These are phyloP conservation scores for Nemania sp. DNA, from an alignment of 2,329 filamentous ascomycete species.

Conservation along the genomic window DNA sequence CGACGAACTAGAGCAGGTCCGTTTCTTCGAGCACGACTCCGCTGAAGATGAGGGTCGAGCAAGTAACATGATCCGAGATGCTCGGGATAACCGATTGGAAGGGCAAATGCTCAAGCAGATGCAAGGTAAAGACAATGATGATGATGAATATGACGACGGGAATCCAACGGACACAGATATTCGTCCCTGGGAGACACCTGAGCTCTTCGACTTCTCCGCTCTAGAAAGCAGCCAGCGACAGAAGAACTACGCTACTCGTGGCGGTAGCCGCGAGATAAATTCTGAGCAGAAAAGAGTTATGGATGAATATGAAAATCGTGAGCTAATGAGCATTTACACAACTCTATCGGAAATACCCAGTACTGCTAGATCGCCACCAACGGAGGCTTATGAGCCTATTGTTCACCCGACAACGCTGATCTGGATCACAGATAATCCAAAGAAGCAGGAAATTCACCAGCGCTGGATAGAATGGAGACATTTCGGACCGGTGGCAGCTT, in stretches of 20 bases:
- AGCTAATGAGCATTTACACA: conserved; percentile 65
- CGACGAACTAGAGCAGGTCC: conserved; percentile 65
- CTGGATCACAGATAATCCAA: conserved; percentile 46
- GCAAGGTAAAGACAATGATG: conserved; percentile 56
- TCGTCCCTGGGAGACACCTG: conserved; percentile 56
- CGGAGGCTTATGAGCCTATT: conserved; percentile 36
- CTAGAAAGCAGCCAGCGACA: conserved; percentile 51
- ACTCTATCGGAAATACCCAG: conserved; percentile 57
- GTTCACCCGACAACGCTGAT: conserved; percentile 38
- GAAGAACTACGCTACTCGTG: conserved; percentile 57
- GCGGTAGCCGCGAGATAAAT: conserved; percentile 53
- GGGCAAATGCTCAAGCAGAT: conserved; percentile 64
- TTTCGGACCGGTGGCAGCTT: conserved; percentile 48
- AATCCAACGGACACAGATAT: conserved; percentile 59
- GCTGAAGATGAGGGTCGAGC: conserved; percentile 70
- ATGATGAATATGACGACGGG: conserved; percentile 60
- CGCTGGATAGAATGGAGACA: conserved; percentile 52
- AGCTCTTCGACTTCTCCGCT: conserved; percentile 49
- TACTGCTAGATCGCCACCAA: conserved; percentile 57
- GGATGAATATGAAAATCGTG: conserved; percentile 58
- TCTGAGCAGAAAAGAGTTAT: conserved; percentile 61
- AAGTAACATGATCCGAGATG: conserved; percentile 70
- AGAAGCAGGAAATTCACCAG: conserved; percentile 52
- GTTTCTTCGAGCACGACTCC: conserved; percentile 72
- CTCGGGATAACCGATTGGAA: conserved; percentile 72